A percentile compares a stretch with the other conserved stretches of the same genome.
phyloP scores from a whole-genome alignment of 2,329 filamentous ascomycete genomes.

The Sporothrix euskadiensis region DNA sequence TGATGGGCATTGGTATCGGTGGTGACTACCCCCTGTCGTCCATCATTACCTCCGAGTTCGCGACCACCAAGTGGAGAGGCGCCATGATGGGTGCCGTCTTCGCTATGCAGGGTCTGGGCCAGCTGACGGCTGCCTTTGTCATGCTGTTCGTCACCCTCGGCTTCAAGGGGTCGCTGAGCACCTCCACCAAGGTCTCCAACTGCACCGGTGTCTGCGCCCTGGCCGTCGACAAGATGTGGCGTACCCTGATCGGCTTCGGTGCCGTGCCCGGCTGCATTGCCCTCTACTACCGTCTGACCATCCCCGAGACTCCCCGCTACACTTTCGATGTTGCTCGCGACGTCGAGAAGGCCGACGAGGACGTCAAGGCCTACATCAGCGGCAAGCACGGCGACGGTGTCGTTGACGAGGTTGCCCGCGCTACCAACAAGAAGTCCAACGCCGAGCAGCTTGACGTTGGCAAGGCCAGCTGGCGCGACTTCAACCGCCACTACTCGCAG shows the following conservation, averaged over 20 bases:
- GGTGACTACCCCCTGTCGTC: slow-evolving; percentile 81
- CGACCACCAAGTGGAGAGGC: slow-evolving; percentile 80
- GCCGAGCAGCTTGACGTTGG: slow-evolving; percentile 60
- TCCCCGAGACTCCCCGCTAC: slow-evolving; percentile 85
- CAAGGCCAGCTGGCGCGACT: slow-evolving; percentile 72
- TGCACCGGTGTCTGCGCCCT: slow-evolving; percentile 65
- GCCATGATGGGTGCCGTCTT: slow-evolving; percentile 88
- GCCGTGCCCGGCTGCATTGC: slow-evolving; percentile 78
- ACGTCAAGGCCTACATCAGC: slow-evolving; percentile 72
- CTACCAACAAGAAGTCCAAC: slow-evolving; percentile 56
- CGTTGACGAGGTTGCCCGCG: slow-evolving; percentile 67
- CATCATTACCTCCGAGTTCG: slow-evolving; percentile 85
- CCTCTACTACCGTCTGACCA: slow-evolving; percentile 76
- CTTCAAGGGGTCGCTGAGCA: slow-evolving; percentile 64
- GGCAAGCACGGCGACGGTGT: slow-evolving; percentile 60
- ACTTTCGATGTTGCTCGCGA: slow-evolving; percentile 80
- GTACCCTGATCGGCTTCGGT: slow-evolving; percentile 76
- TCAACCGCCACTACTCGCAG: slow-evolving; percentile 67
- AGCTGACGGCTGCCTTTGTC: slow-evolving; percentile 72
- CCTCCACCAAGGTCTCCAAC: slow-evolving; percentile 50
- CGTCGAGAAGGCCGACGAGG: slow-evolving; percentile 69
- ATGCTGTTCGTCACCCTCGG: slow-evolving; percentile 73
- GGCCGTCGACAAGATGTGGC: slow-evolving; percentile 89
- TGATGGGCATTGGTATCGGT: slow-evolving; percentile 72
- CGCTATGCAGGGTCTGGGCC: slow-evolving; percentile 83